Conservation (phyloP, 202 grass and related monocot species). For the Saccharum hybrid region DNA sequence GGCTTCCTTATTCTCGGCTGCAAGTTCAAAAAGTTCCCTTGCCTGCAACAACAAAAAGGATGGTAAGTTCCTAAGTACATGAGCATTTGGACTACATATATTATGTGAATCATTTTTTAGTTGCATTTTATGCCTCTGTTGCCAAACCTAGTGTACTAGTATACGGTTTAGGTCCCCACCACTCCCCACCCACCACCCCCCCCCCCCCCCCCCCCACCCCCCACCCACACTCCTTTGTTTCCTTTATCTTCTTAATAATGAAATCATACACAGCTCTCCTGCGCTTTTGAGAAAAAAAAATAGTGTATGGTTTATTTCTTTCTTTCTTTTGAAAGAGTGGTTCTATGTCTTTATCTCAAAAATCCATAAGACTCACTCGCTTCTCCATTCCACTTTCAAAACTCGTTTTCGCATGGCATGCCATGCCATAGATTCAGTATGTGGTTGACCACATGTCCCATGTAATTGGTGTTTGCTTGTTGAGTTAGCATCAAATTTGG, state of each 20-base stretch:
- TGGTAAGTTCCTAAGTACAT: slow-evolving; percentile 15
- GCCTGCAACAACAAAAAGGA: slow-evolving; percentile 61
- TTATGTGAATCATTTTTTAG: background rate
- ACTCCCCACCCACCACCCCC: too few species aligned
- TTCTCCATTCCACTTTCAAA: slow-evolving; percentile 21
- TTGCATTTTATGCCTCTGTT: background rate
- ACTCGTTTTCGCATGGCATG: background rate
- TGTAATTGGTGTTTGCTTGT: background rate
- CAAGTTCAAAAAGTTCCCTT: slow-evolving; percentile 88
- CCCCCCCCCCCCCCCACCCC: too few species aligned
- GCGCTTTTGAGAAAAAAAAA: background rate
- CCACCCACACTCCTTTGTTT: too few species aligned
- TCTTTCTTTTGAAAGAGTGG: background rate
- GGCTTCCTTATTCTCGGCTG: slow-evolving; percentile 76
- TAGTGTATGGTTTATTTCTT: background rate
- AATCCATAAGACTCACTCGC: background rate
- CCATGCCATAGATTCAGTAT: background rate
- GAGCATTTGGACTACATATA: slow-evolving; percentile 3
- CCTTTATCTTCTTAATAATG: background rate
- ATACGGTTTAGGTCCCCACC: background rate
- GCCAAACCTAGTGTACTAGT: background rate
- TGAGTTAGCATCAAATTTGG: background rate
- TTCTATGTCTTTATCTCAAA: background rate
- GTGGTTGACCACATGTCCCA: background rate
- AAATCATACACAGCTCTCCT: background rate